These are phyloP conservation scores for Thuja plicata DNA, from an alignment of 83 land plant species.

Conservation along the genomic window DNA sequence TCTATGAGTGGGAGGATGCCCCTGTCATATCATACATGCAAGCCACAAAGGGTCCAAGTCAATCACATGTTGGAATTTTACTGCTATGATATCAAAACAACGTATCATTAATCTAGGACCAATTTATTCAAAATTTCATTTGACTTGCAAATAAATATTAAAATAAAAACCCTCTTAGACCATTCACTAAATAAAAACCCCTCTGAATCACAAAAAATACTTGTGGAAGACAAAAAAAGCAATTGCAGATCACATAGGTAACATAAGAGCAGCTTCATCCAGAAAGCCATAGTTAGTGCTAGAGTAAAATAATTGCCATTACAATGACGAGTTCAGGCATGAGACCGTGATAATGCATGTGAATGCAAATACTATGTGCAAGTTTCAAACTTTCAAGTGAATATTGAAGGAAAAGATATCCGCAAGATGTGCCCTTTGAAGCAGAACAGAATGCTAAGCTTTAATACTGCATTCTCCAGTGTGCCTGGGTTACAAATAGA, in stretches of 20 bases:
- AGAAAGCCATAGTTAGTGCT: neutral
- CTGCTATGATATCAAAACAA: neutral
- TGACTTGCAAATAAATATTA: neutral
- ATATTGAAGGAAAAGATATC: neutral
- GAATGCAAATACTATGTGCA: neutral
- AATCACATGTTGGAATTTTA: neutral
- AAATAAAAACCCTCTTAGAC: neutral
- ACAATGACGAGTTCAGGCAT: neutral
- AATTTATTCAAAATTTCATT: neutral
- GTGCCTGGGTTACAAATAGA: too few relatives aligned
- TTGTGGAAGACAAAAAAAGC: neutral
- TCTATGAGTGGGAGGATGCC: conserved; percentile 76
- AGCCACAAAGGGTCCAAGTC: neutral
- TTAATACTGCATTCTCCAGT: neutral
- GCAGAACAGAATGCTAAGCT: neutral
- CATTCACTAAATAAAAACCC: neutral
- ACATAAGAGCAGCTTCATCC: neutral
- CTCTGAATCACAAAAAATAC: too few relatives aligned
- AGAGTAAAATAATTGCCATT: neutral
- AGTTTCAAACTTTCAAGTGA: neutral
- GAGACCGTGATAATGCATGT: too few relatives aligned
- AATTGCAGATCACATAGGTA: neutral
- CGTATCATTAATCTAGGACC: neutral
- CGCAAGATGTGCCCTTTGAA: neutral
- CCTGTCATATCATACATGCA: conserved; percentile 33